Evolutionary conservation across 306 rosid genomes (phyloP).

Genomic region (Dalbergia oliveri): DNA sequence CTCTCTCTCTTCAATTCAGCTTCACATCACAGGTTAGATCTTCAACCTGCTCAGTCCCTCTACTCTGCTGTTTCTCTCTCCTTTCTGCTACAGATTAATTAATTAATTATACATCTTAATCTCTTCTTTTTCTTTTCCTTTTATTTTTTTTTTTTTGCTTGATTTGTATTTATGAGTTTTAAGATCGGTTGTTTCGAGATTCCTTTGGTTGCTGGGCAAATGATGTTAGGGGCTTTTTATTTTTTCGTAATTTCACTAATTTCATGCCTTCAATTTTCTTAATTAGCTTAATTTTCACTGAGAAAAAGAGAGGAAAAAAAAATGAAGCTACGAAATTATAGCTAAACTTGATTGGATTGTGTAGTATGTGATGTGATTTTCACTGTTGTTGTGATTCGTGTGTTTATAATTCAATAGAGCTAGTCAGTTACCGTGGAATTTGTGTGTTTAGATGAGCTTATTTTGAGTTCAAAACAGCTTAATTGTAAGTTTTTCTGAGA

Average conservation of each 20-base stretch:
- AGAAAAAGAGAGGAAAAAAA: constrained; percentile 20
- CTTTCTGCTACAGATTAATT: constrained; percentile 28
- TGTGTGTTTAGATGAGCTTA: background rate
- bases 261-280: background rate
- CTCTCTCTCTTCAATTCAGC: constrained; percentile 35
- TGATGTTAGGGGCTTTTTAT: constrained; percentile 37
- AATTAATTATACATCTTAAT: constrained; percentile 30
- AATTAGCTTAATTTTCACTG: constrained; percentile 29
- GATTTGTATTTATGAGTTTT: constrained; percentile 22
- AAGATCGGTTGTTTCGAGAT: constrained; percentile 56
- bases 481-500: too few relatives aligned
- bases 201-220: constrained; percentile 37
- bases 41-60: constrained; percentile 26
- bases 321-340: constrained; percentile 1
- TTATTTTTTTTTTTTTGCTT: background rate
- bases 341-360: background rate
- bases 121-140: background rate
- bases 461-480: too few relatives aligned
- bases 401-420: background rate
- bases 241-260: background rate
- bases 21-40: constrained; percentile 57
- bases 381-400: background rate
- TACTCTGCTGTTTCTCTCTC: constrained; percentile 17
- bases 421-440: background rate
- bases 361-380: background rate